These are phyloP conservation scores for Apodospora peruviana DNA, from an alignment of 495 filamentous ascomycete genomes.

Conservation along the genomic window DNA sequence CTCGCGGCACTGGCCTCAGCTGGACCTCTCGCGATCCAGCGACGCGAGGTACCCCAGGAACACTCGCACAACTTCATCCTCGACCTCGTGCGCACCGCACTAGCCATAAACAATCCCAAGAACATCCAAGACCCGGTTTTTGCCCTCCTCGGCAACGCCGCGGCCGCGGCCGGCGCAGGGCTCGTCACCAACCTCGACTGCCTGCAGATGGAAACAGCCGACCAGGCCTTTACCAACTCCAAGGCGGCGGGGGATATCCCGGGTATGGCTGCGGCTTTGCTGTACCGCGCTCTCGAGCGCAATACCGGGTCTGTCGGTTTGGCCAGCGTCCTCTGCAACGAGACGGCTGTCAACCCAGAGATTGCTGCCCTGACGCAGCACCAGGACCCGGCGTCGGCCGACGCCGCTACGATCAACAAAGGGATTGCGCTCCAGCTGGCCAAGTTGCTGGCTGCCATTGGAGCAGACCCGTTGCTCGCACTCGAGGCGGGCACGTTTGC, in stretches of 20 bases:
- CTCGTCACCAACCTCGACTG: slow-evolving; percentile 54
- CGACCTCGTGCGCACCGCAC: slow-evolving; percentile 33
- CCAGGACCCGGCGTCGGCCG: slow-evolving; percentile 52
- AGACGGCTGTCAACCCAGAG: slow-evolving; percentile 62
- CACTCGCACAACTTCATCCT: slow-evolving; percentile 56
- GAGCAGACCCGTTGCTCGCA: slow-evolving; percentile 51
- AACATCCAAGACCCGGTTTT: slow-evolving; percentile 56
- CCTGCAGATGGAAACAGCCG: slow-evolving; percentile 58
- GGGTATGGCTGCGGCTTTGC: slow-evolving; percentile 50
- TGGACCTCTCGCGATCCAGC: slow-evolving; percentile 24
- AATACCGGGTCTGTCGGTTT: slow-evolving; percentile 56
- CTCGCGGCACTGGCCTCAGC: slow-evolving; percentile 22
- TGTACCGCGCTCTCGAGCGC: slow-evolving; percentile 58
- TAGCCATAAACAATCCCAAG: slow-evolving; percentile 54
- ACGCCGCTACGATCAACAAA: slow-evolving; percentile 46
- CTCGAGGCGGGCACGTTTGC: slow-evolving; percentile 52
- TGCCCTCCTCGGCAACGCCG: slow-evolving; percentile 54
- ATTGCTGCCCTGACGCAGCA: slow-evolving; percentile 58
- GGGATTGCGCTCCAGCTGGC: slow-evolving; percentile 51
- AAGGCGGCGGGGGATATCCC: slow-evolving; percentile 53
- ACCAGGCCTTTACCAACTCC: slow-evolving; percentile 65
- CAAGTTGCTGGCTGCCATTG: slow-evolving; percentile 49
- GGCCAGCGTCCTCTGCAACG: slow-evolving; percentile 46
- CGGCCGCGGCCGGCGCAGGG: slow-evolving; percentile 50
- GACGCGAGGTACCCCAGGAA: slow-evolving; percentile 54